A percentile compares a stretch with the other conserved stretches of the same genome.
phyloP scores from a whole-genome alignment of 1,284 basidiomycete species.

The Ganoderma lucidum region DNA sequence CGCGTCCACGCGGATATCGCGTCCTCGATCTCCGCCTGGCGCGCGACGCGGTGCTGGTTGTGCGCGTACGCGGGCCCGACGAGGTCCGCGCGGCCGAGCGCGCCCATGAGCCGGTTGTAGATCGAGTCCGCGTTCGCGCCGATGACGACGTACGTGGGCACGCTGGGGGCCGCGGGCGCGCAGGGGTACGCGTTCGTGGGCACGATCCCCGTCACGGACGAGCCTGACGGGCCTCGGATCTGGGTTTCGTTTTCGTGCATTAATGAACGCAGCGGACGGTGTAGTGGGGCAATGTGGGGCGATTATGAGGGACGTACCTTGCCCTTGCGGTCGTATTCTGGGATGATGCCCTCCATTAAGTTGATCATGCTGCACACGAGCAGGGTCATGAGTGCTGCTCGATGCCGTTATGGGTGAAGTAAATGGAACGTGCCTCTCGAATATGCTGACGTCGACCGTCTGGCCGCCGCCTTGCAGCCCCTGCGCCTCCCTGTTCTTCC shows the following conservation, averaged over 20 bases:
- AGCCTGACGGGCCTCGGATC: constrained; percentile 75
- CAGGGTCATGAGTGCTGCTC: neutral
- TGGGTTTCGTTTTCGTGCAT: constrained; percentile 32
- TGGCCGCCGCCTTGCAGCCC: constrained; percentile 54
- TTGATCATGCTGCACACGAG: constrained; percentile 66
- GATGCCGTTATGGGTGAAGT: constrained; percentile 13
- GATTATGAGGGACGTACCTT: constrained; percentile 48
- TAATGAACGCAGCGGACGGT: neutral
- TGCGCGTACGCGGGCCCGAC: constrained; percentile 60
- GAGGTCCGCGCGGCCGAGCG: constrained; percentile 65
- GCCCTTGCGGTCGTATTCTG: constrained; percentile 76
- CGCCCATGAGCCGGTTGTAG: constrained; percentile 69
- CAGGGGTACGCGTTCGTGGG: constrained; percentile 79
- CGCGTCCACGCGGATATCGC: constrained; percentile 71
- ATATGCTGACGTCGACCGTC: constrained; percentile 77
- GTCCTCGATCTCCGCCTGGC: constrained; percentile 65
- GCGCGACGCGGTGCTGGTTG: constrained; percentile 68
- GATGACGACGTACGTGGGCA: constrained; percentile 68
- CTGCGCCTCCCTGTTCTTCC: constrained; percentile 48
- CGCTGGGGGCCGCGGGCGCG: constrained; percentile 48
- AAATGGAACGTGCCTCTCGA: constrained; percentile 62
- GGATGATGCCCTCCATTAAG: constrained; percentile 78
- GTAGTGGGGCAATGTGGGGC: neutral
- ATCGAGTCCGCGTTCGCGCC: constrained; percentile 76
- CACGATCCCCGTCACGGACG: constrained; percentile 76